These are phyloP conservation scores for Termitomyces sp. DNA, from an alignment of 768 basidiomycete genomes.

Conservation along the genomic window DNA sequence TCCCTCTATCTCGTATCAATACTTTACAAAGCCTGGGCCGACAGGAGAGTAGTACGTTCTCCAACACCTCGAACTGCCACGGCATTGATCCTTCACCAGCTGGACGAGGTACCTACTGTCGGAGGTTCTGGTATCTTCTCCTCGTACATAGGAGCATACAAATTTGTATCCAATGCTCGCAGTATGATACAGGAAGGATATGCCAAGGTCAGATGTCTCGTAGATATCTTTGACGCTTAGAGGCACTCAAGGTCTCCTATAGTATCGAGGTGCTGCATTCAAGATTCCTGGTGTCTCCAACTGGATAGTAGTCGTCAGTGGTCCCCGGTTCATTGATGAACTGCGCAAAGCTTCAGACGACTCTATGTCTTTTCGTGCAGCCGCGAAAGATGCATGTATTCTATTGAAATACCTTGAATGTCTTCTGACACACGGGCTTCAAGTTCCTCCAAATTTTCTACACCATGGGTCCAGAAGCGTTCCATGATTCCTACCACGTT, in stretches of 20 bases:
- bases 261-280: slow-evolving; percentile 24
- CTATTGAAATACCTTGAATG: not conserved
- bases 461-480: slow-evolving; percentile 28
- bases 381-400: slow-evolving; percentile 20
- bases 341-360: slow-evolving; percentile 33
- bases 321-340: slow-evolving; percentile 41
- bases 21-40: slow-evolving; percentile 2
- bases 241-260: not conserved
- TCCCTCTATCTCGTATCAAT: not conserved
- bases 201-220: slow-evolving; percentile 15
- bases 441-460: slow-evolving; percentile 32
- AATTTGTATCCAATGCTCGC: slow-evolving; percentile 17
- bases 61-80: not conserved
- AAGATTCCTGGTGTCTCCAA: slow-evolving; percentile 34
- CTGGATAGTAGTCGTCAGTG: slow-evolving; percentile 41
- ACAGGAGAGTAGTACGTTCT: not conserved
- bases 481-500: slow-evolving; percentile 24
- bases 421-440: not conserved
- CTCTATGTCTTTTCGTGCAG: slow-evolving; percentile 22
- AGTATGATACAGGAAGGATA: slow-evolving; percentile 27
- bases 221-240: not conserved
- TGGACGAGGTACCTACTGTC: slow-evolving; percentile 23
- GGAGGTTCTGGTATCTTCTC: slow-evolving; percentile 25
- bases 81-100: slow-evolving; percentile 2
- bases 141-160: slow-evolving; percentile 24